A percentile compares a stretch with the other conserved stretches of the same genome.
Conservation (phyloP, 768 basidiomycete genomes). For the Phanerochaete sordida region DNA sequence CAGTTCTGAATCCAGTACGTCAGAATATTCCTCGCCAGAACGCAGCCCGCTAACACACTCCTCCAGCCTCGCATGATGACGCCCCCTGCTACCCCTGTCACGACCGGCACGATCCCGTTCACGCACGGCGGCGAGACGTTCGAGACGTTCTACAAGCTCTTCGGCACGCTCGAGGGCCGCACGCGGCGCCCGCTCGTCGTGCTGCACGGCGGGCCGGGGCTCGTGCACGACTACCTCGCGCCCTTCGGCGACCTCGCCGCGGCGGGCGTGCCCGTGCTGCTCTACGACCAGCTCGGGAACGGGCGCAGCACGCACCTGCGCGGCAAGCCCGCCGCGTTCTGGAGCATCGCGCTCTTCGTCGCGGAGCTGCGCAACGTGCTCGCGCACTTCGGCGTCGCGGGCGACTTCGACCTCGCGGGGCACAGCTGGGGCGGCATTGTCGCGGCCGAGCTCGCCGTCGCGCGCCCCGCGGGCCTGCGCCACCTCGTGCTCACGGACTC, state of each 20-base stretch:
- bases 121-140: slow-evolving; percentile 21
- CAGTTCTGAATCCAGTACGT: too few species aligned
- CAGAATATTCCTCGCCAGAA: too few species aligned
- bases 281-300: slow-evolving; percentile 51
- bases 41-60: too few species aligned
- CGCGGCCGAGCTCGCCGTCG: slow-evolving; percentile 35
- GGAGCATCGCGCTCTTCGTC: slow-evolving; percentile 47
- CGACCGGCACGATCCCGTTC: slow-evolving; percentile 23
- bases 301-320: slow-evolving; percentile 40
- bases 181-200: slow-evolving; percentile 22
- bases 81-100: neutral
- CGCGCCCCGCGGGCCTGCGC: slow-evolving; percentile 36
- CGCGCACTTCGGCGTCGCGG: slow-evolving; percentile 32
- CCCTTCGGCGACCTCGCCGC: slow-evolving; percentile 22
- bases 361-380: slow-evolving; percentile 51
- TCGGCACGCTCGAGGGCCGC: slow-evolving; percentile 18
- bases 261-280: slow-evolving; percentile 32
- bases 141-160: slow-evolving; percentile 27
- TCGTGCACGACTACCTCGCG: slow-evolving; percentile 22
- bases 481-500: slow-evolving; percentile 44
- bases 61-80: neutral
- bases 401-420: slow-evolving; percentile 42
- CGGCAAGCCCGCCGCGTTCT: slow-evolving; percentile 30
- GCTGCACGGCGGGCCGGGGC: slow-evolving; percentile 28
- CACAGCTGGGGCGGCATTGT: slow-evolving; percentile 59